Base-by-base conservation (phyloP, 2,329 filamentous ascomycete species). In the Coniochaeta prunicola region DNA sequence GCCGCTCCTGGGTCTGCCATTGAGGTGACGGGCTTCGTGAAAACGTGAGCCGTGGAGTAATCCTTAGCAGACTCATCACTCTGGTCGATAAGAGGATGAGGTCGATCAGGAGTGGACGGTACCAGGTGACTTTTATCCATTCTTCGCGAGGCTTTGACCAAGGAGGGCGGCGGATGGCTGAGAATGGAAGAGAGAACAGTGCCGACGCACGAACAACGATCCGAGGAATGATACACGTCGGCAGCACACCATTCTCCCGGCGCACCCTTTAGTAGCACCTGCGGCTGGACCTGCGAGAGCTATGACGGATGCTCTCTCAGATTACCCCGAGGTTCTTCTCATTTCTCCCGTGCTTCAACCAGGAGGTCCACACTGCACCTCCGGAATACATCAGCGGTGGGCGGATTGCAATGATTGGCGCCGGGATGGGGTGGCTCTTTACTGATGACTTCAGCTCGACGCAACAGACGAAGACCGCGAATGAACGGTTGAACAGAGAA, bases 41-140 rank as follows among this genome's bases (percentile, higher is more conserved):
- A 63, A 13, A 59, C 31, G 28, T 62, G 59, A 26, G 45, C 45
- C 2, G 60, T 60, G 17, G 63, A 66, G 57, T 64, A 64, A 45
- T 40, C 30, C 10, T 56, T 53, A 38, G 17, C 53, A 24, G 31
- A 54, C 17, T 33, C 53, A n/a, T 2, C 26, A n/a, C 53, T 54
- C 10, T 30, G 53, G 53, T 13, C 30, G 53, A 24, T n/a, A 21
- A 9, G n/a, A 56, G 24, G 21, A 34, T 42, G 30, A 28, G 2
- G n/a, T 3, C 12, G 8, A 15, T 54, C 53, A 3, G 53, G n/a
- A 8, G 53, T 36, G 3, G 30, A 12, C 36, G 59, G 59, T 38
- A 48, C 58, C 8, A 66, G 60, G 42, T 66, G 65, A 17, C 31
- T 55, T n/a, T 63, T 63, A 57, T 65, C 64, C 66, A 67, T 67